A percentile compares a stretch with the other conserved stretches of the same genome.
These are phyloP conservation scores for Musa itinerans DNA, from an alignment of 176 grass and related monocot genomes.

Conservation along the genomic window DNA sequence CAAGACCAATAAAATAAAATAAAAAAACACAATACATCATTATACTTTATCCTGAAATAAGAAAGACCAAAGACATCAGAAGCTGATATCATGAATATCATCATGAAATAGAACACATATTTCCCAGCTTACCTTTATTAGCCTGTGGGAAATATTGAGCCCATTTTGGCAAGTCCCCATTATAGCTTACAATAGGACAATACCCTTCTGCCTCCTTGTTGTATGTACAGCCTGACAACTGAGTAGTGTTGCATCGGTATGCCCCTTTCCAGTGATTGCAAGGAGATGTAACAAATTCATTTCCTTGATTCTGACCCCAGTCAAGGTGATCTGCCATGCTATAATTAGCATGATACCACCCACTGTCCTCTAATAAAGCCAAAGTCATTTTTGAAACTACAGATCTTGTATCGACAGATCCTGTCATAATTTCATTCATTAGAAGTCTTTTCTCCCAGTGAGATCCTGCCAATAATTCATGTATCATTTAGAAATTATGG, in stretches of 20 bases:
- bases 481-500: neutral
- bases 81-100: neutral
- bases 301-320: slow-evolving; percentile 94
- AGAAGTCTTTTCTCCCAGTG: slow-evolving; percentile 99
- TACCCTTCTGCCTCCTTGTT: slow-evolving; percentile 99
- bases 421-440: slow-evolving; percentile 99
- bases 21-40: neutral
- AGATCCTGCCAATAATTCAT: slow-evolving; percentile 41
- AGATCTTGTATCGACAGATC: slow-evolving; percentile 93
- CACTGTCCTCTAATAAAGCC: slow-evolving; percentile 95
- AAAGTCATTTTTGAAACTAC: slow-evolving; percentile 99
- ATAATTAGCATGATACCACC: slow-evolving; percentile 99
- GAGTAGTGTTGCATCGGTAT: slow-evolving; percentile 87
- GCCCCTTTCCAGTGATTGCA: slow-evolving; percentile 92
- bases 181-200: slow-evolving; percentile 98
- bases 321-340: slow-evolving; percentile 92
- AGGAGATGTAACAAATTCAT: slow-evolving; percentile 74
- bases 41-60: neutral
- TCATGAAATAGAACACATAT: neutral
- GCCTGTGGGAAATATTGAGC: slow-evolving; percentile 86
- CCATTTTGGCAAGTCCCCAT: slow-evolving; percentile 94
- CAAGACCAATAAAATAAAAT: neutral
- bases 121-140: slow-evolving; percentile 65
- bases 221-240: slow-evolving; percentile 95
- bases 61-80: neutral